These are phyloP conservation scores for Xenosphaeropsis pyriputrescens DNA, from an alignment of 2,329 filamentous ascomycete genomes.

Conservation along the genomic window DNA sequence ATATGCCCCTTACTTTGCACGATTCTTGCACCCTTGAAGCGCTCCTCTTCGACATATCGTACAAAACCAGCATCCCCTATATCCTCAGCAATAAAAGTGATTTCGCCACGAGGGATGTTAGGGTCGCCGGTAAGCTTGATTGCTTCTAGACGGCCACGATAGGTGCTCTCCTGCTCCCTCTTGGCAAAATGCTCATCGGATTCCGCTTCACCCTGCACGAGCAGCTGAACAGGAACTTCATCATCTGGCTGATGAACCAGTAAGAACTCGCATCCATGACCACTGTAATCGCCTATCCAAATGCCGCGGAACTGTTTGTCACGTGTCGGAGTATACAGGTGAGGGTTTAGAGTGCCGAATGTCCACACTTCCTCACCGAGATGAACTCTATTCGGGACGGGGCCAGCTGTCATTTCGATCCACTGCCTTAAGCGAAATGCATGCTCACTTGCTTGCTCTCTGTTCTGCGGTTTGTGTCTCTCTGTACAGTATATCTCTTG, in stretches of 20 bases:
- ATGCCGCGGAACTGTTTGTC: constrained; percentile 79
- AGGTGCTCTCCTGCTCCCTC: constrained; percentile 30
- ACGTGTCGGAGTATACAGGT: constrained; percentile 64
- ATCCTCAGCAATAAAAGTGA: constrained; percentile 68
- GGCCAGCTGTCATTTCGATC: constrained; percentile 46
- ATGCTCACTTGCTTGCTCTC: constrained; percentile 48
- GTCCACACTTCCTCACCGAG: constrained; percentile 44
- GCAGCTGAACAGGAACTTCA: constrained; percentile 21
- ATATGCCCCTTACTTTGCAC: constrained; percentile 68
- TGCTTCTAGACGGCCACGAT: constrained; percentile 59
- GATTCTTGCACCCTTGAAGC: constrained; percentile 60
- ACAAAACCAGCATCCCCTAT: constrained; percentile 54
- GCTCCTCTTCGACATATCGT: constrained; percentile 44
- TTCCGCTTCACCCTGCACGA: constrained; percentile 26
- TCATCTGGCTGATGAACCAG: constrained; percentile 62
- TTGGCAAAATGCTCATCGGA: constrained; percentile 29
- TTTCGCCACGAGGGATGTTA: constrained; percentile 77
- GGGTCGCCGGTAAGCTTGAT: constrained; percentile 88
- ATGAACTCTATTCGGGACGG: constrained; percentile 25
- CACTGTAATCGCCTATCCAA: constrained; percentile 70
- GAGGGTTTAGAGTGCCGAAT: constrained; percentile 55
- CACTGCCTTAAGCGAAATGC: constrained; percentile 65
- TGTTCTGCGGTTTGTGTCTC: constrained; percentile 30
- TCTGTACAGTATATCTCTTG: too few relatives aligned
- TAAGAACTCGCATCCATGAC: constrained; percentile 80